Conservation (phyloP, 331 rosid genomes). For the Quercus lobata region DNA sequence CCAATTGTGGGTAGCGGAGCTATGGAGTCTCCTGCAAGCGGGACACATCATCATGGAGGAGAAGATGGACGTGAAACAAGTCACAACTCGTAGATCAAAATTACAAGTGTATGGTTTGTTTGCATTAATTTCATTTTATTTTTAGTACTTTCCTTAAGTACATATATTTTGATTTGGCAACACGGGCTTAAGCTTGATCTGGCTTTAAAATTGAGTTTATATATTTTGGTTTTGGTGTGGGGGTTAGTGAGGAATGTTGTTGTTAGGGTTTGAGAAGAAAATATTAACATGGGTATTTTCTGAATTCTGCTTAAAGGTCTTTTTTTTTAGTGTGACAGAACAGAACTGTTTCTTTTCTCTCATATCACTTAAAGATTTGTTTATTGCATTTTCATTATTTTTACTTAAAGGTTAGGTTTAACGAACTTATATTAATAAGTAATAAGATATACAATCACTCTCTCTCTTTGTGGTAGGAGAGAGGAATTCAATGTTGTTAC, state of each 20-base stretch:
- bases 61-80: constrained; percentile 52
- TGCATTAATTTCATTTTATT: constrained; percentile 12
- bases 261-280: constrained; percentile 52
- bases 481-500: constrained; percentile 13
- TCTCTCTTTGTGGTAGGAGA: constrained; percentile 14
- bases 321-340: neutral
- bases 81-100: constrained; percentile 38
- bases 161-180: constrained; percentile 32
- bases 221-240: constrained; percentile 39
- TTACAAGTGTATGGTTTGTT: constrained; percentile 43
- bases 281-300: constrained; percentile 2
- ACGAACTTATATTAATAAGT: neutral
- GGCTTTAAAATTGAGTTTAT: constrained; percentile 40
- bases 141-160: constrained; percentile 28
- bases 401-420: neutral
- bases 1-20: constrained; percentile 36
- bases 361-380: neutral
- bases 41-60: constrained; percentile 41
- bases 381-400: neutral
- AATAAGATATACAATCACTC: neutral
- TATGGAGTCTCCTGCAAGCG: constrained; percentile 31
- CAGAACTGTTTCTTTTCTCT: neutral
- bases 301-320: neutral
- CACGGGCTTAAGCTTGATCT: constrained; percentile 38
- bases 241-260: constrained; percentile 1